Conservation (phyloP, 306 rosid genomes). For the Senna tora region DNA sequence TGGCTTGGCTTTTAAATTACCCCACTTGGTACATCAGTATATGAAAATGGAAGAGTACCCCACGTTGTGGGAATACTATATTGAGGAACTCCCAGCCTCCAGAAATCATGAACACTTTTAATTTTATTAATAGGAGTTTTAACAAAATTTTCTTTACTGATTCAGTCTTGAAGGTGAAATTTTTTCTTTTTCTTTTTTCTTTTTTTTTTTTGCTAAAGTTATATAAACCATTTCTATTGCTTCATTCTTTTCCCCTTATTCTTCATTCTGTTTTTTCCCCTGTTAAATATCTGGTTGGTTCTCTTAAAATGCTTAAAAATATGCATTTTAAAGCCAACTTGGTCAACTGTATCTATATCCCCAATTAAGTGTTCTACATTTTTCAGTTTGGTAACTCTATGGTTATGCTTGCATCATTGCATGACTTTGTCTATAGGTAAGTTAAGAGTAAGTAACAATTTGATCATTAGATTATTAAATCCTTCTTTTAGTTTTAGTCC, state of each 20-base stretch:
- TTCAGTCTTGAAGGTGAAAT: neutral
- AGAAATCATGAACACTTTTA: neutral
- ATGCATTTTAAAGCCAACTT: neutral
- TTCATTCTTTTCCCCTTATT: no score
- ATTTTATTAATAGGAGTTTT: neutral
- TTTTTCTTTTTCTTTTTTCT: no score
- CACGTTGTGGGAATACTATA: neutral
- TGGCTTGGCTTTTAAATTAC: conserved; percentile 21
- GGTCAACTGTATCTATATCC: neutral
- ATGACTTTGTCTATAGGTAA: neutral
- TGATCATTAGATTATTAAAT: neutral
- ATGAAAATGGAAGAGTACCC: neutral
- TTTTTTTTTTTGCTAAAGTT: neutral
- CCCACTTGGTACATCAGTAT: conserved; percentile 3
- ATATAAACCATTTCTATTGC: no score
- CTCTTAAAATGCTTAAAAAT: neutral
- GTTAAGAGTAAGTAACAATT: neutral
- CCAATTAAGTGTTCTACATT: neutral
- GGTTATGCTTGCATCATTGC: neutral
- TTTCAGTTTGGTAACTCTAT: neutral
- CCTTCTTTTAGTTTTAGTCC: no score
- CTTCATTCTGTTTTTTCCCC: neutral
- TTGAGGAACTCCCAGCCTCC: neutral
- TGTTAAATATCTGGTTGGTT: neutral
- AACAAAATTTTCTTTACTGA: neutral